phyloP scores from a whole-genome alignment of 177 flowering plant species.

The Vitis hybrid region DNA sequence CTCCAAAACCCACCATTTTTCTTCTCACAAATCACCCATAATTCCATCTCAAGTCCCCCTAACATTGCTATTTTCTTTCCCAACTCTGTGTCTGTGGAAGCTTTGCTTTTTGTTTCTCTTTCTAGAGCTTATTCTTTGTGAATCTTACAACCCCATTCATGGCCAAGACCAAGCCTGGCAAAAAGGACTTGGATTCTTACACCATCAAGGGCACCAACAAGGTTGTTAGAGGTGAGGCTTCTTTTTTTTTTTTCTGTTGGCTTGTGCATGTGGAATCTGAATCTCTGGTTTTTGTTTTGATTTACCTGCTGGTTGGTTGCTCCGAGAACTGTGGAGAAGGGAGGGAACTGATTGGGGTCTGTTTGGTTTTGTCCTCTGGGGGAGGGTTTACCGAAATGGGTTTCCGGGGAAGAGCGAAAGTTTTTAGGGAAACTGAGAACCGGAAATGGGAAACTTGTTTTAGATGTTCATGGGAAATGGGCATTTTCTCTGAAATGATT shows the following conservation, averaged over 20 bases:
- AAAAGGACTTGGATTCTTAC: conserved; percentile 35
- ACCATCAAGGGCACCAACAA: conserved; percentile 38
- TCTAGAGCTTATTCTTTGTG: conserved; percentile 1
- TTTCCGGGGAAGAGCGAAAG: too few relatives aligned
- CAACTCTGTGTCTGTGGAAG: not conserved
- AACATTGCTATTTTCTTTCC: conserved; percentile 5
- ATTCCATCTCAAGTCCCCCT: not conserved
- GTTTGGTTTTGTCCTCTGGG: too few relatives aligned
- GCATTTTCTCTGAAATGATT: too few relatives aligned
- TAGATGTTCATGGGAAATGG: too few relatives aligned
- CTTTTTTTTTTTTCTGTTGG: not conserved
- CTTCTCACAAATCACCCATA: not conserved
- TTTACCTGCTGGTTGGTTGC: too few relatives aligned
- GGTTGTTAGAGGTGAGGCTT: conserved; percentile 23
- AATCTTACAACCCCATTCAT: conserved; percentile 17
- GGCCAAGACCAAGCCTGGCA: conserved; percentile 50
- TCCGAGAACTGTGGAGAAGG: too few relatives aligned
- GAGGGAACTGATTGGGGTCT: too few relatives aligned
- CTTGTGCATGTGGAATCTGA: not conserved
- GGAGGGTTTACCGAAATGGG: too few relatives aligned
- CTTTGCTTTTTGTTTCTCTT: not conserved
- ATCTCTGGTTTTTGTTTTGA: not conserved
- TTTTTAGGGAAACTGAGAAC: too few relatives aligned
- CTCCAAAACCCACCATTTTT: not conserved
- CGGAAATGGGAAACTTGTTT: too few relatives aligned